Base-by-base conservation (phyloP, 352 stramenopile species). In the Aphanomyces invadans region DNA sequence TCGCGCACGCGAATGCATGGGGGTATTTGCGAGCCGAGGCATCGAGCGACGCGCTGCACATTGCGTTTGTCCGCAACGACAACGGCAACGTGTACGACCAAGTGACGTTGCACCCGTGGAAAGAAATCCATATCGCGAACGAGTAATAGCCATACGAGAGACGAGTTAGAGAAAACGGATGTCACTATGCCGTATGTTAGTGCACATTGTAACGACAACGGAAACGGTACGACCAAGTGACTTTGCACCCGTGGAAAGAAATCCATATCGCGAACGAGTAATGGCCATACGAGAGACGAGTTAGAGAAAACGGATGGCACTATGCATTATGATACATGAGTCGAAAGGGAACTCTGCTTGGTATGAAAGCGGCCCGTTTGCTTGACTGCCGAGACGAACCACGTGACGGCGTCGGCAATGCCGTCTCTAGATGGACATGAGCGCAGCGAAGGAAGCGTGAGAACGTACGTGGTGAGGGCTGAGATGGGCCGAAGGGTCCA, bases 1-100 rank as follows among this genome's bases (percentile, higher is more conserved):
- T 91, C 59, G 84, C 78, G 39, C 80, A 92, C 63, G 31, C 90
- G 29, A 88, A 88, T 54, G 82, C 90, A 48, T 92, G 80, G 78
- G 84, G 84, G 1, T 90, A 90, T 52, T 64, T 90, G 28, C 82
- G 83, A 15, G 65, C 89, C 19, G 38, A 48, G 12, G 33, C 23
- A 4, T 44, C 42, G 17, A 28, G n/a, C 4, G 69, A 77, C 4
- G 23, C 61, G 5, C 86, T 91, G 75, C 57, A 69, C 11, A 2
- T 89, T 17, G 73, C 89, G 65, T 89, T 89, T 62, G 74, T 91
- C 11, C 74, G 86, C 33, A 89, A 88, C 60, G 71, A 77, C 52
- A 84, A 89, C 38, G 82, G 82, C 52, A 76, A 75, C 33, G 73
- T 91, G 21, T 83, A 80, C 29, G 82, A 91, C 60, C 71, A 86